Base-by-base conservation (phyloP, 441 rosid species). In the Dalechampia spathulata region DNA sequence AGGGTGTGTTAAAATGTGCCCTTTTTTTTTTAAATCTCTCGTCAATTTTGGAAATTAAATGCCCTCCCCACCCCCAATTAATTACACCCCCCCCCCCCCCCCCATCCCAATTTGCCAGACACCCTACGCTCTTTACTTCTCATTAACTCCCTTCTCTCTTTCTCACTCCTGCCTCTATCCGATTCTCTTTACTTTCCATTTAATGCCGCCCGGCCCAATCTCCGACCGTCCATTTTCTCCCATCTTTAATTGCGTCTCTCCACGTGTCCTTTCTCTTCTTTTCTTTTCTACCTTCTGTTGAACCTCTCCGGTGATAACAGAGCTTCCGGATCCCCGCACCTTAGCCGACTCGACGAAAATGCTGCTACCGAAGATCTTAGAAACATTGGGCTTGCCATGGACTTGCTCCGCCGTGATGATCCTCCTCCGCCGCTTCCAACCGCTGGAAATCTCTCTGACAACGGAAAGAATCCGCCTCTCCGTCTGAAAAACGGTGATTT, bases 321-420 rank as follows among this genome's bases (percentile, higher is more conserved):
- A 42, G 98, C 98, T 78, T 91, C 98, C 8, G 98, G 98, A 74
- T 91, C 95, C 51, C 98, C 98, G 57, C 98, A 91, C 70, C 98
- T 66, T n/a, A 87, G 62, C 68, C 98, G 62, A 69, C 98, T 91
- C 40, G 96, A 85, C 59, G 94, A 78, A 71, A 80, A 86, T 22
- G 78, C 71, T 26, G 78, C 72, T 40, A 75, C 75, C 21, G 71
- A 71, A 14, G 82, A 61, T 54, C 89, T 61, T 15, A 62, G 54
- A 54, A 81, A 84, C 90, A 80, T 78, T 20, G 94, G 97, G 26
- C 97, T 90, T 67, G 83, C 74, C 87, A 85, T 75, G 3, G 94
- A 83, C 68, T 87, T 90, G 50, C 73, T 75, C 64, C 86, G 66
- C 69, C 91, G 63, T 13, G 86, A 65, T 39, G 92, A 86, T 2